Conservation (phyloP, 1,139 yeast genomes). For the Yamadazyma epiphylla region DNA sequence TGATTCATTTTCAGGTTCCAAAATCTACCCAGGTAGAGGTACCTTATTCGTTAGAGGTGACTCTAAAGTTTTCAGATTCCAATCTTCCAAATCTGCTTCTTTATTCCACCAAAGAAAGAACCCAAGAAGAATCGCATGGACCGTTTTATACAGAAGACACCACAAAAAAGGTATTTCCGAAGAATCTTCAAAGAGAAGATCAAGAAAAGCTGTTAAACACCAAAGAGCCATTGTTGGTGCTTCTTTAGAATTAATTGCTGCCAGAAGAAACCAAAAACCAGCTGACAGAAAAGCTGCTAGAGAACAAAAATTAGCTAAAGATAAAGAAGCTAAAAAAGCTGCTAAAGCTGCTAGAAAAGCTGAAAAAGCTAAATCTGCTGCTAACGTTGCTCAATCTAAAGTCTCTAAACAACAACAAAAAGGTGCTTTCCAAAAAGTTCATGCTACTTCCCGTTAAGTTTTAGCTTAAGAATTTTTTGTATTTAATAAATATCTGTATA, state of each 20-base stretch:
- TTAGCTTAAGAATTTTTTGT: slow-evolving; percentile 10
- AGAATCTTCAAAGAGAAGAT: slow-evolving; percentile 95
- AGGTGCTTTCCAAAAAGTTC: slow-evolving; percentile 96
- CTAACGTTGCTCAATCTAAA: slow-evolving; percentile 60
- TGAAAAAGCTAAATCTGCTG: slow-evolving; percentile 84
- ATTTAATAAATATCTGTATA: slow-evolving; percentile 16
- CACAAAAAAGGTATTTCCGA: slow-evolving; percentile 99
- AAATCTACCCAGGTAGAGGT: slow-evolving; percentile 99
- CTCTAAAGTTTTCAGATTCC: slow-evolving; percentile 99
- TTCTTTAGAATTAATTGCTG: slow-evolving; percentile 95
- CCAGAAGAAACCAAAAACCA: slow-evolving; percentile 95
- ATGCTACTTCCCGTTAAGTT: slow-evolving; percentile 90
- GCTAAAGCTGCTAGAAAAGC: slow-evolving; percentile 94
- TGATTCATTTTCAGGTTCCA: slow-evolving; percentile 98
- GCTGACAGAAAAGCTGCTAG: slow-evolving; percentile 98
- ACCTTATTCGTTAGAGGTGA: slow-evolving; percentile 99
- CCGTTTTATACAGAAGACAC: slow-evolving; percentile 98
- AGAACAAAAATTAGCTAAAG: slow-evolving; percentile 84
- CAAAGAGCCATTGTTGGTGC: slow-evolving; percentile 99
- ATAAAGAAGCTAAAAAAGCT: slow-evolving; percentile 94
- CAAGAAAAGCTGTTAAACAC: slow-evolving; percentile 96
- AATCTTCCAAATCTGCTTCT: slow-evolving; percentile 95
- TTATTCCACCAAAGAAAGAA: slow-evolving; percentile 99
- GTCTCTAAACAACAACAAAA: slow-evolving; percentile 83
- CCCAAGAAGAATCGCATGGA: slow-evolving; percentile 99